Percentiles rank a stretch among this genome's conserved stretches.
Conservation (phyloP, 2,329 filamentous ascomycete genomes). For the Phaeomoniella chlamydospora region DNA sequence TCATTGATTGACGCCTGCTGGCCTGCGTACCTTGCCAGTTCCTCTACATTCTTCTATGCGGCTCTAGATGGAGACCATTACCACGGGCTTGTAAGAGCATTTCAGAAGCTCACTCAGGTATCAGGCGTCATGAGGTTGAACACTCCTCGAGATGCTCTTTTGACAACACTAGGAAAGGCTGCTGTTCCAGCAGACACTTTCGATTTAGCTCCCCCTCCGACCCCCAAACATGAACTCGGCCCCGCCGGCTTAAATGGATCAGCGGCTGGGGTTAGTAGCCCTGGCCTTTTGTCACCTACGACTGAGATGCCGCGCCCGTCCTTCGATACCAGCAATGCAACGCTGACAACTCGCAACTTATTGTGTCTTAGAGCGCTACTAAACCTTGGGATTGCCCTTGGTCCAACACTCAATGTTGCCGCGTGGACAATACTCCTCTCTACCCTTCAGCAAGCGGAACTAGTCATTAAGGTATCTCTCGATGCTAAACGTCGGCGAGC, state of each 20-base stretch:
- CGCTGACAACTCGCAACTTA: conserved; percentile 75
- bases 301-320: conserved; percentile 4
- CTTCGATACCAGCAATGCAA: conserved; percentile 29
- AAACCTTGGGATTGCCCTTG: conserved; percentile 90
- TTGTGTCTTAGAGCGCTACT: conserved; percentile 78
- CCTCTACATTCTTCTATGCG: conserved; percentile 88
- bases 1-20: conserved; percentile 81
- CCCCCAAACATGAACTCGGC: not conserved
- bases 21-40: conserved; percentile 88
- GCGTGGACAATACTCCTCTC: conserved; percentile 85
- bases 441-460: conserved; percentile 82
- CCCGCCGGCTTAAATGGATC: not conserved
- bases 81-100: conserved; percentile 76
- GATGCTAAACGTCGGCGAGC: conserved; percentile 14
- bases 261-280: not conserved
- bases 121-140: conserved; percentile 71
- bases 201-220: conserved; percentile 1
- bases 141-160: conserved; percentile 83
- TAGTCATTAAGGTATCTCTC: conserved; percentile 53
- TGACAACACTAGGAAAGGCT: conserved; percentile 86
- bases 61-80: conserved; percentile 89
- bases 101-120: conserved; percentile 91
- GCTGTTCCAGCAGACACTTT: conserved; percentile 66
- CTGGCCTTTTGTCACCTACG: conserved; percentile 1
- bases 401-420: conserved; percentile 63